phyloP scores from a whole-genome alignment of 108 stramenopile species.

The Licmophora abbreviata region DNA sequence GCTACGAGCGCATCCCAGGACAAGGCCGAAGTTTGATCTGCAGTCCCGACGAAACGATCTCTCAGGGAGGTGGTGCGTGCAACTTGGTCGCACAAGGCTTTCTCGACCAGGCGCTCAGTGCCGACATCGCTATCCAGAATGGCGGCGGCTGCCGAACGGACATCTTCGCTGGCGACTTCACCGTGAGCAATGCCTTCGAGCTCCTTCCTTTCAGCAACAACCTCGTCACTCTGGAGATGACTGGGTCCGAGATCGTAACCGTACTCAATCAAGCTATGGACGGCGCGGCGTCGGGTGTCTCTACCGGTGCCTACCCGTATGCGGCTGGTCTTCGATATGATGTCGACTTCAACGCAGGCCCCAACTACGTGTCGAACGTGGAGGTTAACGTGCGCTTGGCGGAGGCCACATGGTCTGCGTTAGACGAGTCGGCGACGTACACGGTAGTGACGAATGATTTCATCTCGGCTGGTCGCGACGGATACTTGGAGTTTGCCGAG shows the following conservation, averaged over 20 bases:
- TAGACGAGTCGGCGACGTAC: constrained; percentile 30
- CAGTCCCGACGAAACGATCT: neutral
- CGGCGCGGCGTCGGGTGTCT: constrained; percentile 8
- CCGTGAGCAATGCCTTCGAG: constrained; percentile 11
- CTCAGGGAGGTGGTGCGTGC: constrained; percentile 28
- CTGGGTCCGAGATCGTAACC: constrained; percentile 22
- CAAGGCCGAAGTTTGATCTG: constrained; percentile 2
- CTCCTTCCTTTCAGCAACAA: constrained; percentile 30
- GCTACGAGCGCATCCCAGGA: constrained; percentile 18
- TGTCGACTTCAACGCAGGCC: constrained; percentile 20
- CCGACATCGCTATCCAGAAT: constrained; percentile 43
- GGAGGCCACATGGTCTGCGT: constrained; percentile 23
- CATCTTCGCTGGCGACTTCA: constrained; percentile 21
- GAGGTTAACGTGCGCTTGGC: constrained; percentile 29
- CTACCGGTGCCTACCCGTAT: constrained; percentile 36
- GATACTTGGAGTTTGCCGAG: constrained; percentile 30
- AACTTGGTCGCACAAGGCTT: constrained; percentile 39
- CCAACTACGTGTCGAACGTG: constrained; percentile 17
- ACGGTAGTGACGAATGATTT: constrained; percentile 37
- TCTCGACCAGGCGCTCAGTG: constrained; percentile 14
- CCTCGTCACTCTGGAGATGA: constrained; percentile 25
- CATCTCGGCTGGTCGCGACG: constrained; percentile 26
- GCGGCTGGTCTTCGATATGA: constrained; percentile 48
- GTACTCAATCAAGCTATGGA: constrained; percentile 37
- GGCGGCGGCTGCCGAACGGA: constrained; percentile 22